phyloP scores from a whole-genome alignment of 257 asterid species.

The Jaltomata sinuosa region DNA sequence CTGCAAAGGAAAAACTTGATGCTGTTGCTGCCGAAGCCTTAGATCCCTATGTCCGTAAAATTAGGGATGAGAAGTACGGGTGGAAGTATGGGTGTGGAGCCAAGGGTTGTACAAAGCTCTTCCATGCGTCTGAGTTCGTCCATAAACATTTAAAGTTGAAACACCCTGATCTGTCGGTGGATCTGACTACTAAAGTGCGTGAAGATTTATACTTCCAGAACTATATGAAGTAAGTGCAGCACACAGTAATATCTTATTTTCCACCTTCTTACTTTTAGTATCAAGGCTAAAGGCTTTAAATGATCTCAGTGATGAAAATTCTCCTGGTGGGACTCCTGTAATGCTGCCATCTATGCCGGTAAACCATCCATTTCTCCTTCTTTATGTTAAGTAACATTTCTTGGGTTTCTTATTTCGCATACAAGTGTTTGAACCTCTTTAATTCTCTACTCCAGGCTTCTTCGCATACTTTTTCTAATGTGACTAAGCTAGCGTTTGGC shows the following conservation, averaged over 20 bases:
- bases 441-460: neutral
- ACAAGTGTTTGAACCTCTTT: neutral
- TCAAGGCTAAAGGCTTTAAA: slow-evolving; percentile 8
- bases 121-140: slow-evolving; percentile 94
- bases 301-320: slow-evolving; percentile 74
- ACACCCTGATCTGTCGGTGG: slow-evolving; percentile 74
- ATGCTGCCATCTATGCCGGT: slow-evolving; percentile 86
- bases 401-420: neutral
- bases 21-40: slow-evolving; percentile 80
- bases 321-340: slow-evolving; percentile 91
- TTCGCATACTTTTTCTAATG: neutral
- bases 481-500: too few species aligned
- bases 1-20: slow-evolving; percentile 91
- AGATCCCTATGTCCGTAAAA: slow-evolving; percentile 87
- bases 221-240: slow-evolving; percentile 75
- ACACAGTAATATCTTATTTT: neutral
- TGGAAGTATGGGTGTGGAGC: slow-evolving; percentile 99
- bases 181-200: slow-evolving; percentile 72
- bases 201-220: slow-evolving; percentile 87
- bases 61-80: slow-evolving; percentile 98
- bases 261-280: neutral
- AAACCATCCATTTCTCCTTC: slow-evolving; percentile 8
- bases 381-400: neutral
- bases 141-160: slow-evolving; percentile 90
- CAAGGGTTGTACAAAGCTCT: slow-evolving; percentile 98